Evolutionary conservation across 1,139 yeast genomes (phyloP).

Genomic region (Zygosaccharomyces sapae): DNA sequence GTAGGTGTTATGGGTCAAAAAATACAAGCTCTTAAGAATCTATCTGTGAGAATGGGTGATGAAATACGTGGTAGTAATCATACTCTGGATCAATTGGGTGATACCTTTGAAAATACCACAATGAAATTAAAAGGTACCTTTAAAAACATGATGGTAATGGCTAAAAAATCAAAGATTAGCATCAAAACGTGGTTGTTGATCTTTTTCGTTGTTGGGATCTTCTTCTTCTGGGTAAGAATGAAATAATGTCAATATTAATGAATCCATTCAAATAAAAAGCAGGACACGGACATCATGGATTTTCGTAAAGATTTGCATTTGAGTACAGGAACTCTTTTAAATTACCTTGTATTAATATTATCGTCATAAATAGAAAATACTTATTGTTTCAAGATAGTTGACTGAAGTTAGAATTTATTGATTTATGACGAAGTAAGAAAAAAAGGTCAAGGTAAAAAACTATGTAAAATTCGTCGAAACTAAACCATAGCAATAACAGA

Average conservation of each 20-base stretch:
- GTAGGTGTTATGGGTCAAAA: constrained; percentile 65
- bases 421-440: background rate
- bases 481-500: background rate
- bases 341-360: too few relatives aligned
- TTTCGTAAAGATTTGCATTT: background rate
- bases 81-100: constrained; percentile 54
- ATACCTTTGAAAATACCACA: constrained; percentile 46
- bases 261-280: background rate
- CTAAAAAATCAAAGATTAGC: constrained; percentile 73
- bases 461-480: background rate
- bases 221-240: constrained; percentile 84
- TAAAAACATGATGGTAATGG: constrained; percentile 73
- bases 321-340: background rate
- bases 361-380: too few relatives aligned
- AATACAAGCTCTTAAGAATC: constrained; percentile 63
- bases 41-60: constrained; percentile 74
- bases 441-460: background rate
- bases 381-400: too few relatives aligned
- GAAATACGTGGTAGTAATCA: constrained; percentile 74
- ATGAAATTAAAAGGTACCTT: constrained; percentile 58
- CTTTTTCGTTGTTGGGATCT: constrained; percentile 54
- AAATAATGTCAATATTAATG: constrained; percentile 31
- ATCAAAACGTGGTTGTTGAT: constrained; percentile 76
- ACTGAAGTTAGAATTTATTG: background rate
- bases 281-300: background rate